Conservation (phyloP, 2,329 filamentous ascomycete genomes). For the Bipolaris gigantea region DNA sequence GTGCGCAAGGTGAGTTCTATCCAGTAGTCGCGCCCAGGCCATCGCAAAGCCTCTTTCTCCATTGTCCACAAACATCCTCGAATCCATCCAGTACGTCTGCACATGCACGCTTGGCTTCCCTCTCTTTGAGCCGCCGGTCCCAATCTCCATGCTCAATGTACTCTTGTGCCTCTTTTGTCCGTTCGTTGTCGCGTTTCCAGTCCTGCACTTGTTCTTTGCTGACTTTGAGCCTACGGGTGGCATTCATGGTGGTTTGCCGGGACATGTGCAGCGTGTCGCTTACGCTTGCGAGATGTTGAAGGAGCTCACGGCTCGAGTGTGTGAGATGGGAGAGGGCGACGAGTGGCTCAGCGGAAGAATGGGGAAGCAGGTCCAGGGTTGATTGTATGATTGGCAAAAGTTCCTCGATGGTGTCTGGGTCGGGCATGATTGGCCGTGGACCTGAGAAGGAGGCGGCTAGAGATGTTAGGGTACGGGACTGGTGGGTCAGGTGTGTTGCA, state of each 20-base stretch:
- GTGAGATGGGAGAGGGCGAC: constrained; percentile 69
- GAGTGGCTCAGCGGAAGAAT: constrained; percentile 65
- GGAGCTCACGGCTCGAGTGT: constrained; percentile 66
- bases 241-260: constrained; percentile 81
- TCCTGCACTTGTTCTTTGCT: constrained; percentile 85
- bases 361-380: constrained; percentile 67
- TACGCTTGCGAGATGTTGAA: constrained; percentile 80
- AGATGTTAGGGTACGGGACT: constrained; percentile 74
- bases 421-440: constrained; percentile 65
- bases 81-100: constrained; percentile 89
- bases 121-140: constrained; percentile 72
- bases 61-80: constrained; percentile 83
- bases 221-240: constrained; percentile 75
- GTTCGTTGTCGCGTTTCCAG: constrained; percentile 79
- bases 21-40: constrained; percentile 43
- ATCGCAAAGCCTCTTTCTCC: constrained; percentile 72
- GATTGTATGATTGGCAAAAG: constrained; percentile 69
- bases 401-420: constrained; percentile 66
- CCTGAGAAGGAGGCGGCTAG: constrained; percentile 72
- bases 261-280: constrained; percentile 94
- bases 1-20: constrained; percentile 16
- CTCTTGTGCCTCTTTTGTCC: constrained; percentile 76
- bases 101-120: constrained; percentile 83
- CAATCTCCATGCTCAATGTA: constrained; percentile 84
- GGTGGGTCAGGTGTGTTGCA: constrained; percentile 72